Evolutionary conservation across 129 eudicot species (phyloP), one percentile per base, ranked within the genome.

Genomic region (Pittosporum tobira): DNA sequence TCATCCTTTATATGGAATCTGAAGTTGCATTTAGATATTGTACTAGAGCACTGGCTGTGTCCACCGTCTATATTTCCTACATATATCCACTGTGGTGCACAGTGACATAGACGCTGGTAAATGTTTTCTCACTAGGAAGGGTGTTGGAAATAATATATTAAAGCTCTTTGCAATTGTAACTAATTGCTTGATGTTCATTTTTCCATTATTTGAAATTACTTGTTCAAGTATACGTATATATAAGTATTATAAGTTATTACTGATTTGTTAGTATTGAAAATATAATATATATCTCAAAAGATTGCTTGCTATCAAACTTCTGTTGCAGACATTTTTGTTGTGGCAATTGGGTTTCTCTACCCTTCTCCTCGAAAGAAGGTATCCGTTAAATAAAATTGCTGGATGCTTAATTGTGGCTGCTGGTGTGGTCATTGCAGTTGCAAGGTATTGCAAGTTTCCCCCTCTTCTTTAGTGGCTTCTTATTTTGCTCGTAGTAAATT

Each of bases 401-500:
- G 97, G 95, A 66, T 89, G 97, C 74, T 73, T 89, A 53, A 79
- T 89, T 61, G 97, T 85, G 49, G 95, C 95, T 72, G 81, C 81
- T 61, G 97, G 97, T 59, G 95, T 89, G 20, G 73, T 85, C 47
- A 67, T 82, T 18, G 88, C 97, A 45, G 94, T 89, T 75, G 67
- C 81, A 61, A 89, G 97, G 97, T 85, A 59, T 56, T 25, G 19
- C 61, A 64, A 38, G 57, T 64, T 50, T 22, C 20, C 42, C 36
- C 16, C 8, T 34, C 20, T 18, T 14, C 18, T 45, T 27, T 63
- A 2, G 19, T 29, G 15, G 21, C 29, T 47, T 29, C 7, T n/a
- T 5, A 34, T 20, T 30, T n/a, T n/a, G n/a, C n/a, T n/a, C n/a
- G 12, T 8, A 62, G 44, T 3, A 24, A 6, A 55, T 28, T 14